Conservation (phyloP, 169 alveolate species). For the Eimeria zaria region DNA sequence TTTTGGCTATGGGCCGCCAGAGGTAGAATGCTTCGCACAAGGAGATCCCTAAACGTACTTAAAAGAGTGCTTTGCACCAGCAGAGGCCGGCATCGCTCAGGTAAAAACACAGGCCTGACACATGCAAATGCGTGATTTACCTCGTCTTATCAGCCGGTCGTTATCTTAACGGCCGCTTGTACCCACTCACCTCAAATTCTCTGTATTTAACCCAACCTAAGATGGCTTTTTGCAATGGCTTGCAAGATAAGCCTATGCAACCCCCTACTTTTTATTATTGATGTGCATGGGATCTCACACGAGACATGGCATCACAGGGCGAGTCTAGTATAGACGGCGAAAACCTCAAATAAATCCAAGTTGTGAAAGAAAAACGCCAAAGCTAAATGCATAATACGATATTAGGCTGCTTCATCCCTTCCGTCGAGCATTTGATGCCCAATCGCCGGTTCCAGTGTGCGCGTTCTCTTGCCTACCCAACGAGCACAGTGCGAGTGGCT, state of each 20-base stretch:
- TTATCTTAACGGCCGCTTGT: background rate
- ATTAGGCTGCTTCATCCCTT: background rate
- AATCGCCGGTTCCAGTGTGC: background rate
- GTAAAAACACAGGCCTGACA: background rate
- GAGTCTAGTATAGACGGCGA: background rate
- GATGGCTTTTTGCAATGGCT: background rate
- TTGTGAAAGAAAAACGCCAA: background rate
- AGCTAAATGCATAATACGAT: background rate
- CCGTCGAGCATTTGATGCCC: background rate
- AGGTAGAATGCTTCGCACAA: background rate
- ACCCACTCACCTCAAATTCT: background rate
- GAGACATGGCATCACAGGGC: background rate
- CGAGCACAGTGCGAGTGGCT: slow-evolving; percentile 1
- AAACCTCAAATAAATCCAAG: background rate
- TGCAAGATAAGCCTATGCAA: background rate
- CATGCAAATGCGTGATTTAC: background rate
- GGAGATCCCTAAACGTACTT: background rate
- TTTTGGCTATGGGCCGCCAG: background rate
- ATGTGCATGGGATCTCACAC: background rate
- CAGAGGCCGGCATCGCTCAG: background rate
- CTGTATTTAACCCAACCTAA: background rate
- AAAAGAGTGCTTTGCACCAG: background rate
- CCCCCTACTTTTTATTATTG: background rate
- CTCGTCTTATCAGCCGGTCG: too few species aligned
- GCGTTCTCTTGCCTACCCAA: background rate